phyloP scores from a whole-genome alignment of 306 rosid species.

The Cucumis melo region DNA sequence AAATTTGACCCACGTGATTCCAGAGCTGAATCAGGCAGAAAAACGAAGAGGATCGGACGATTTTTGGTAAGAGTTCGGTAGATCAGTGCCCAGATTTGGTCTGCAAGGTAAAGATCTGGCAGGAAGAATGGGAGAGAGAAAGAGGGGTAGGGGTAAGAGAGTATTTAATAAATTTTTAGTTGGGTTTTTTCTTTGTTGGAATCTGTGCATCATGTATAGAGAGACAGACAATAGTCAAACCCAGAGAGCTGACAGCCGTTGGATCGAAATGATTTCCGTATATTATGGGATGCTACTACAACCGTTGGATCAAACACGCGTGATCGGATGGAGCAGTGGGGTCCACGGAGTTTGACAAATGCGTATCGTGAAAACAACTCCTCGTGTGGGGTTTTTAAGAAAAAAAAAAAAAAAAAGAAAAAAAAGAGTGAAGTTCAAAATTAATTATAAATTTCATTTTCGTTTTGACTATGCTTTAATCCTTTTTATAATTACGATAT shows the following conservation, averaged over 20 bases:
- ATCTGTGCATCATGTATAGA: slow-evolving; percentile 11
- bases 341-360: slow-evolving; percentile 49
- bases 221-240: slow-evolving; percentile 41
- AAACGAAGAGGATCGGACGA: slow-evolving; percentile 3
- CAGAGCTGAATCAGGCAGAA: background rate
- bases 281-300: slow-evolving; percentile 33
- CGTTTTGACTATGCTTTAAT: background rate
- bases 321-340: slow-evolving; percentile 41
- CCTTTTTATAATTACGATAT: background rate
- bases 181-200: slow-evolving; percentile 12
- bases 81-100: slow-evolving; percentile 20
- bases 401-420: too few relatives aligned
- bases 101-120: slow-evolving; percentile 25
- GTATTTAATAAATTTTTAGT: slow-evolving; percentile 6
- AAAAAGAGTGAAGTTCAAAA: too few relatives aligned
- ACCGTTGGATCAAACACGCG: slow-evolving; percentile 92
- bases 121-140: background rate
- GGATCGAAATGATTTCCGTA: slow-evolving; percentile 72
- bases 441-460: too few relatives aligned
- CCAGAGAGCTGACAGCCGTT: slow-evolving; percentile 44
- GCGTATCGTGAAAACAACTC: slow-evolving; percentile 6
- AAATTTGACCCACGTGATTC: background rate
- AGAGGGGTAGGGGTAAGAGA: background rate
- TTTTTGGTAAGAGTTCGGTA: slow-evolving; percentile 11
- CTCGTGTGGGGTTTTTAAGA: slow-evolving; percentile 6